phyloP scores from a whole-genome alignment of 179 eudicot species.

The Vitellaria paradoxa region DNA sequence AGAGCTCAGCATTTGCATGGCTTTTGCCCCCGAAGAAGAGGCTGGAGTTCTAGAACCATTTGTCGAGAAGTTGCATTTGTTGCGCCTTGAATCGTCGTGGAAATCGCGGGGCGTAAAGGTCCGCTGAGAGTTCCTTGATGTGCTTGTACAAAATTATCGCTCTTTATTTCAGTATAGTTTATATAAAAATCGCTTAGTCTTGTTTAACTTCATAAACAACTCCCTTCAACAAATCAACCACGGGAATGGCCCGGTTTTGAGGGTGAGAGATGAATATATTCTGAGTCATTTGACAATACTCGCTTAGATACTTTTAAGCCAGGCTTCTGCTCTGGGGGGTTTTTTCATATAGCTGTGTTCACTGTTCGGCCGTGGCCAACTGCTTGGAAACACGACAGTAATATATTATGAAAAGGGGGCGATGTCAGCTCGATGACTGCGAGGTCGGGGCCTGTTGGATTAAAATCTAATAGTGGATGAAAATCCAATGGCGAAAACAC shows the following conservation, averaged over 20 bases:
- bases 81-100: constrained; percentile 80
- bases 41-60: constrained; percentile 81
- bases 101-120: constrained; percentile 61
- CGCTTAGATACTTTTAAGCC: background rate
- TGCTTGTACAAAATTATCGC: constrained; percentile 10
- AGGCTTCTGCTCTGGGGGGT: background rate
- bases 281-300: background rate
- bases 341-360: background rate
- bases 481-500: too few relatives aligned
- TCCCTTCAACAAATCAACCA: background rate
- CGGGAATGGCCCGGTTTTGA: background rate
- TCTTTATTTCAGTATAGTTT: background rate
- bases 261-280: constrained; percentile 8
- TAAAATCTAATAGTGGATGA: too few relatives aligned
- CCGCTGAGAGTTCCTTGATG: constrained; percentile 45
- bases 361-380: background rate
- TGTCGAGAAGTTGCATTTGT: constrained; percentile 79
- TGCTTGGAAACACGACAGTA: background rate
- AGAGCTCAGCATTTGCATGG: constrained; percentile 99
- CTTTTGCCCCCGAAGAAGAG: constrained; percentile 95
- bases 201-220: constrained; percentile 2
- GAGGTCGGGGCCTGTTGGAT: too few relatives aligned
- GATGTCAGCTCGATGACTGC: too few relatives aligned
- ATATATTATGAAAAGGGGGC: too few relatives aligned
- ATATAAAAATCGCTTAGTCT: background rate